Percentiles rank a stretch among this genome's conserved stretches.
Evolutionary conservation across 2,329 filamentous ascomycete genomes (phyloP).

Genomic region (Didymella arachidicola): DNA sequence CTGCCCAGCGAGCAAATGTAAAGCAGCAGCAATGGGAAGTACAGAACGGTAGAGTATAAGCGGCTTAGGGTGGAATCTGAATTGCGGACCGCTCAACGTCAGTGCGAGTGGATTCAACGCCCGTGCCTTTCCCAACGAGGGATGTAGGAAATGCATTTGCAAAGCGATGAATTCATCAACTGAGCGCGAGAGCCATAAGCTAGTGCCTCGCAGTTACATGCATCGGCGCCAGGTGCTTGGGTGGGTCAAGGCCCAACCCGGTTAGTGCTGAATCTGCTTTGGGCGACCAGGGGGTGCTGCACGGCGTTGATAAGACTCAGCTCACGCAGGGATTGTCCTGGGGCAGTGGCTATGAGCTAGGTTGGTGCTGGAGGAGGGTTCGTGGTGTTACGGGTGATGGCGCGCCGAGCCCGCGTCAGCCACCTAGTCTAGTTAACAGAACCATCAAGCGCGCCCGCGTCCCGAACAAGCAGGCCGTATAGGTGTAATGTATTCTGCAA

Average conservation of each 20-base stretch:
- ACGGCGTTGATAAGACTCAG: conserved; percentile 41
- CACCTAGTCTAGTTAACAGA: conserved; percentile 28
- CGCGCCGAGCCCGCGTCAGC: conserved; percentile 38
- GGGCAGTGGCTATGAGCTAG: conserved; percentile 32
- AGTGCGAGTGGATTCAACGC: conserved; percentile 32
- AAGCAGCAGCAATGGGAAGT: conserved; percentile 22
- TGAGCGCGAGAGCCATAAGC: conserved; percentile 40
- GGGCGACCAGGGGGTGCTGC: conserved; percentile 39
- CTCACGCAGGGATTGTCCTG: conserved; percentile 32
- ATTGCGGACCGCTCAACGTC: conserved; percentile 24
- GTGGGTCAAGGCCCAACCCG: conserved; percentile 37
- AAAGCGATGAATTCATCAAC: conserved; percentile 48
- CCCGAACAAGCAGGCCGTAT: conserved; percentile 25
- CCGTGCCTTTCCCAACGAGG: conserved; percentile 41
- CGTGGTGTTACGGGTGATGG: conserved; percentile 29
- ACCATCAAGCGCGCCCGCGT: conserved; percentile 26
- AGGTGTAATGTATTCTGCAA: conserved; percentile 39
- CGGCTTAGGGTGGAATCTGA: conserved; percentile 9
- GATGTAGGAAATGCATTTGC: conserved; percentile 44
- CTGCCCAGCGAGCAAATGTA: conserved; percentile 21
- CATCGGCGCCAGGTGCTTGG: conserved; percentile 28
- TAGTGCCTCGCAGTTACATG: conserved; percentile 43
- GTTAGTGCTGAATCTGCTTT: conserved; percentile 35
- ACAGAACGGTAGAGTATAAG: conserved; percentile 14
- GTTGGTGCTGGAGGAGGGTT: conserved; percentile 28